A percentile compares a stretch with the other conserved stretches of the same genome.
phyloP scores from a whole-genome alignment of 352 stramenopile genomes.

The Globisporangium heterothallicum region DNA sequence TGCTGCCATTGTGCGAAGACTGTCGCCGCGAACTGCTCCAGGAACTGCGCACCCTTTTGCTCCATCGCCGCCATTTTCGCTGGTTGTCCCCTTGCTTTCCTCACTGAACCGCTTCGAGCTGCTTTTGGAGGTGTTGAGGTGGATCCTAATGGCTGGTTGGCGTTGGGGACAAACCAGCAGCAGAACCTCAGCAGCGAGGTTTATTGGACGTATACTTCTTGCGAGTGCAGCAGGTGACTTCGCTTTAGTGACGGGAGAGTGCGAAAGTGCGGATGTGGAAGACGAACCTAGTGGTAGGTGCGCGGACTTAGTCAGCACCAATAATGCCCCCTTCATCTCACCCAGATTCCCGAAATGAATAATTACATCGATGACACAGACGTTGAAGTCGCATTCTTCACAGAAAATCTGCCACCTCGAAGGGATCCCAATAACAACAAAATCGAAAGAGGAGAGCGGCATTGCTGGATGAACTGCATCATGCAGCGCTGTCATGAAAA shows the following conservation, averaged over 20 bases:
- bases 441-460: too few species aligned
- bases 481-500: too few species aligned
- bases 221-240: background rate
- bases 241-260: background rate
- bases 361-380: too few species aligned
- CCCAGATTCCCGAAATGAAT: too few species aligned
- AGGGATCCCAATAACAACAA: too few species aligned
- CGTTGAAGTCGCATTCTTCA: too few species aligned
- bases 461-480: too few species aligned
- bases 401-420: too few species aligned
- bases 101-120: background rate
- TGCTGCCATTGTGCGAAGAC: constrained; percentile 57
- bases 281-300: background rate
- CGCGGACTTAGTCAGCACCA: too few species aligned
- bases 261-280: too few species aligned
- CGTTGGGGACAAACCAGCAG: too few species aligned
- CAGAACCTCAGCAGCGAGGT: background rate
- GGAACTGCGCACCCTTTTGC: constrained; percentile 44
- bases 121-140: background rate
- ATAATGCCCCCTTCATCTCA: background rate
- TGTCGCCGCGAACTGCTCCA: constrained; percentile 45
- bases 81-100: background rate
- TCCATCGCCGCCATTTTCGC: constrained; percentile 20
- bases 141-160: background rate
- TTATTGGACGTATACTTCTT: background rate